Evolutionary conservation across 805 yeast genomes (phyloP).

Genomic region (Cyberlindnera petersonii): DNA sequence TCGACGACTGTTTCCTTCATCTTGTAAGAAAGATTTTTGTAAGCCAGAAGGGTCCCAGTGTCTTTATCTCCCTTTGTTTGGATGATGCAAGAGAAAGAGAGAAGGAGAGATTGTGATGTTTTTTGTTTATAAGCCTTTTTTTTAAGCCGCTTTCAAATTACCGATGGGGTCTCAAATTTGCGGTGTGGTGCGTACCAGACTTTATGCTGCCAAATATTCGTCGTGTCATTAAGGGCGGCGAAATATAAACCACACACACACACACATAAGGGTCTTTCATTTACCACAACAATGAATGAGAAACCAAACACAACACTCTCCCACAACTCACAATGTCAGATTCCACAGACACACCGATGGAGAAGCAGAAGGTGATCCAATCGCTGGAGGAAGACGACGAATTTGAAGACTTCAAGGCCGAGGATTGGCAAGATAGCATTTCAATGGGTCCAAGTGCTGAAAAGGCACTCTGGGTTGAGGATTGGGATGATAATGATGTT

Average conservation of each 20-base stretch:
- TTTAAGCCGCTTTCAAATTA: no score
- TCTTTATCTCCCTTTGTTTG: constrained; percentile 3
- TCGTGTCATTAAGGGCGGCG: no score
- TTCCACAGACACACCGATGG: constrained; percentile 15
- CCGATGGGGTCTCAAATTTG: no score
- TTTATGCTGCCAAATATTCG: no score
- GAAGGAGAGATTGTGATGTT: no score
- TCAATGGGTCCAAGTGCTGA: constrained; percentile 48
- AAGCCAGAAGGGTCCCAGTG: constrained; percentile 26
- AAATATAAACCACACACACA: no score
- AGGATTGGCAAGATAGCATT: constrained; percentile 70
- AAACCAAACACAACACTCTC: no score
- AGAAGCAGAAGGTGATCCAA: constrained; percentile 40
- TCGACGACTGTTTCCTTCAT: constrained; percentile 49
- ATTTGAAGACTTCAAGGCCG: constrained; percentile 94
- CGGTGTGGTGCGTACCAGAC: no score
- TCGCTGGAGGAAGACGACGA: constrained; percentile 94
- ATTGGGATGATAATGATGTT: constrained; percentile 95
- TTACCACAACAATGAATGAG: no score
- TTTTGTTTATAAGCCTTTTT: no score
- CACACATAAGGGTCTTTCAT: no score
- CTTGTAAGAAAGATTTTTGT: constrained; percentile 22
- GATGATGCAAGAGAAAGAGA: no score
- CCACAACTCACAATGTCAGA: constrained; percentile 11
- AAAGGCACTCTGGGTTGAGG: constrained; percentile 86